Conservation (phyloP, 208 protist genomes). For the Leishmania lainsoni region DNA sequence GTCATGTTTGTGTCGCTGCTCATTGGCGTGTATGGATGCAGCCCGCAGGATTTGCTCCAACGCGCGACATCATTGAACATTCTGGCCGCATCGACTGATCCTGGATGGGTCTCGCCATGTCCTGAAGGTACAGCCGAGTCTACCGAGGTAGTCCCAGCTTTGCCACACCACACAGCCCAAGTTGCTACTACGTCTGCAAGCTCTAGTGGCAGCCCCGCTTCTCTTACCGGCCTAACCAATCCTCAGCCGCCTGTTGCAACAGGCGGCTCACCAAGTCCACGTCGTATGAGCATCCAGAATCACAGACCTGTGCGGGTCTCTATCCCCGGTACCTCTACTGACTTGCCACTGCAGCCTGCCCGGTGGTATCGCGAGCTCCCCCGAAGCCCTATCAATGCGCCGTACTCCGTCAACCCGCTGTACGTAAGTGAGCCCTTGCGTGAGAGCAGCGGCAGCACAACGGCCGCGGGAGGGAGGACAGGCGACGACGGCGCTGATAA, state of each 20-base stretch:
- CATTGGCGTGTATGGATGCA: slow-evolving; percentile 30
- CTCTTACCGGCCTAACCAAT: neutral
- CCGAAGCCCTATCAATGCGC: slow-evolving; percentile 42
- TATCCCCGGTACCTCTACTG: slow-evolving; percentile 29
- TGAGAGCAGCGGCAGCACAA: neutral
- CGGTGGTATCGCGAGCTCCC: slow-evolving; percentile 52
- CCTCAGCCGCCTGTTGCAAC: slow-evolving; percentile 7
- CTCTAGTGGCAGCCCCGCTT: neutral
- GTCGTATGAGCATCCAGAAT: slow-evolving; percentile 14
- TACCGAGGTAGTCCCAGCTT: neutral
- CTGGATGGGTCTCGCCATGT: neutral
- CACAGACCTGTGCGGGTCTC: slow-evolving; percentile 17
- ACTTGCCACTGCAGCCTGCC: slow-evolving; percentile 13
- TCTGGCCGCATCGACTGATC: slow-evolving; percentile 7
- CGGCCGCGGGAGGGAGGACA: neutral
- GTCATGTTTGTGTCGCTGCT: slow-evolving; percentile 49
- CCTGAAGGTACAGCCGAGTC: neutral
- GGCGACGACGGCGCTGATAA: neutral
- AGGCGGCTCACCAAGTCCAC: neutral
- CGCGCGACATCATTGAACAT: slow-evolving; percentile 19
- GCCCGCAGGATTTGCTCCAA: slow-evolving; percentile 36
- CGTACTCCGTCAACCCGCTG: slow-evolving; percentile 57
- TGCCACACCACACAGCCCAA: neutral
- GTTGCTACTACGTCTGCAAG: neutral
- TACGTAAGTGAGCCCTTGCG: slow-evolving; percentile 26